A percentile compares a stretch with the other conserved stretches of the same genome.
Conservation (phyloP, 257 asterid species). For the Penstemon newberryi region DNA sequence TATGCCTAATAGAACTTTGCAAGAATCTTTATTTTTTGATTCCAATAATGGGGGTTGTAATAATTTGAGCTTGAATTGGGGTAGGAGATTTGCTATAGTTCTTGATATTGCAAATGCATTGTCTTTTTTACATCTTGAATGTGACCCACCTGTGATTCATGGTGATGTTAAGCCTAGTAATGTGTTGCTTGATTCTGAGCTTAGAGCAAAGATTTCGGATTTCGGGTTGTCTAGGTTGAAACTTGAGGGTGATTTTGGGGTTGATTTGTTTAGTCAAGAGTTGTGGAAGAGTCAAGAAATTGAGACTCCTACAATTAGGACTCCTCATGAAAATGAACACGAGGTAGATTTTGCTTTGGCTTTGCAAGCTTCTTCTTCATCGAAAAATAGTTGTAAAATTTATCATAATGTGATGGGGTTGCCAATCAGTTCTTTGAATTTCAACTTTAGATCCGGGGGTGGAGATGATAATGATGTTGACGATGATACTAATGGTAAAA, state of each 20-base stretch:
- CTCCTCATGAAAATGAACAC: conserved; percentile 55
- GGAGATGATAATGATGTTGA: conserved; percentile 44
- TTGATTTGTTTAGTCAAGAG: conserved; percentile 82
- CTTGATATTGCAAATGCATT: conserved; percentile 81
- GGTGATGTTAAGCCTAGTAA: conserved; percentile 99
- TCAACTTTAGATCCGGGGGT: conserved; percentile 33
- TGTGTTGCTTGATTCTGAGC: conserved; percentile 82
- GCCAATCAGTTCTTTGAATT: conserved; percentile 42
- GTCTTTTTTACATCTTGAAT: conserved; percentile 79
- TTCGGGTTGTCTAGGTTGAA: conserved; percentile 92
- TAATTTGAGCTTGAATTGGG: conserved; percentile 61
- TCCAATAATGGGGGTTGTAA: conserved; percentile 27
- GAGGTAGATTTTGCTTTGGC: conserved; percentile 98
- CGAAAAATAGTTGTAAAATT: conserved; percentile 45
- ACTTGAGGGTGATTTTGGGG: conserved; percentile 72
- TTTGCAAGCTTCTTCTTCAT: conserved; percentile 78
- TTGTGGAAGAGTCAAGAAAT: conserved; percentile 59
- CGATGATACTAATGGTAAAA: conserved; percentile 28
- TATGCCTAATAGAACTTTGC: conserved; percentile 89
- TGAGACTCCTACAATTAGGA: conserved; percentile 54
- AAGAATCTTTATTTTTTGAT: conserved; percentile 73
- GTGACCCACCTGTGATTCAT: conserved; percentile 93
- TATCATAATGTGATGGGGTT: conserved; percentile 54
- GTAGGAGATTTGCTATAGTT: conserved; percentile 62
- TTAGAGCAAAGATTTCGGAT: conserved; percentile 88